Conservation (phyloP, 176 grass and related monocot species). For the Raddia guianensis region DNA sequence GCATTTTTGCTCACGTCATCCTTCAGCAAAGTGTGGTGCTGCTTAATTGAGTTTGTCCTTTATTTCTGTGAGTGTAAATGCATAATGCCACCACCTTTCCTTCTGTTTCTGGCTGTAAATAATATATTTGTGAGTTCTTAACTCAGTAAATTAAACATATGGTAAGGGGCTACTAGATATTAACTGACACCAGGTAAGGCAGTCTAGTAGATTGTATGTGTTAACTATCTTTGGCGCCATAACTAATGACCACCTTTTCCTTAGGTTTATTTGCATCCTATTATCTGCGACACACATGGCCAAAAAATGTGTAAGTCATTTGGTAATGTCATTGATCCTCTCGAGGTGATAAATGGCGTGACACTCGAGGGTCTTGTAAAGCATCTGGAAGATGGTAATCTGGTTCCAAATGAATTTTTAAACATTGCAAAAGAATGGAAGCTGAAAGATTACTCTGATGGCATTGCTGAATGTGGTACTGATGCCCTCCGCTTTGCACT, state of each 20-base stretch:
- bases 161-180: not conserved
- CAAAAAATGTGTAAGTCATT: conserved; percentile 89
- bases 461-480: conserved; percentile 91
- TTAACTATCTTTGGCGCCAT: not conserved
- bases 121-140: no score
- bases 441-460: conserved; percentile 82
- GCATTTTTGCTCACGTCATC: no score
- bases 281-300: conserved; percentile 85
- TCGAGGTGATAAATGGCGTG: conserved; percentile 87
- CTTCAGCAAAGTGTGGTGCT: no score
- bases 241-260: not conserved
- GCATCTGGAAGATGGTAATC: conserved; percentile 75
- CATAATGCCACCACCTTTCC: no score
- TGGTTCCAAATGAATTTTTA: conserved; percentile 68
- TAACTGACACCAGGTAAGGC: not conserved
- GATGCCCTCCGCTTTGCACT: conserved; percentile 90
- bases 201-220: conserved; percentile 14
- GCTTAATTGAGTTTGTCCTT: no score
- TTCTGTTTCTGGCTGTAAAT: no score
- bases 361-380: conserved; percentile 71
- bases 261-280: conserved; percentile 92
- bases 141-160: not conserved
- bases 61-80: no score
- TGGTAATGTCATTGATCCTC: conserved; percentile 84
- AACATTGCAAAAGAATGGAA: conserved; percentile 65